Conservation (phyloP, 1,284 basidiomycete genomes). For the Sanghuangporus sanghuang region DNA sequence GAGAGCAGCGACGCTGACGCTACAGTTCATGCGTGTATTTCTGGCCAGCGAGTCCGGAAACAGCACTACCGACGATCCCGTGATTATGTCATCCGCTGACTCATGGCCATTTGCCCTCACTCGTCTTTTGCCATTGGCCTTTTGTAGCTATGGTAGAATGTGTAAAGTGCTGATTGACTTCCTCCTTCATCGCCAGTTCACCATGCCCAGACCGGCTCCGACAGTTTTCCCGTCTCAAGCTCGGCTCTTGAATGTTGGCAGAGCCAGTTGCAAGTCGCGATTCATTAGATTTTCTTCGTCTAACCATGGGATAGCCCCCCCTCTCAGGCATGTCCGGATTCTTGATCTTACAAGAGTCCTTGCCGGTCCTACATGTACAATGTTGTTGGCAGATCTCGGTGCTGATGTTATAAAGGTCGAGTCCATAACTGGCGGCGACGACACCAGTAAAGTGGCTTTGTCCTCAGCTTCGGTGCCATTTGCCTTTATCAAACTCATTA, state of each 20-base stretch:
- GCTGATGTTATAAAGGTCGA: conserved; percentile 93
- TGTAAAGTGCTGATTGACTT: too few species aligned
- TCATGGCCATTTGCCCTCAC: background rate
- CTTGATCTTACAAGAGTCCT: conserved; percentile 86
- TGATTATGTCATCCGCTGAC: conserved; percentile 1
- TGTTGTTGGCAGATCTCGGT: conserved; percentile 84
- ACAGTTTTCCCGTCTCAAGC: too few species aligned
- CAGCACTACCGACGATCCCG: background rate
- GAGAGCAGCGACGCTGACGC: background rate
- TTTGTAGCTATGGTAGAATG: too few species aligned
- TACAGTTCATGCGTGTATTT: background rate
- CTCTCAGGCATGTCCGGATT: conserved; percentile 74
- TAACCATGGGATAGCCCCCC: conserved; percentile 58
- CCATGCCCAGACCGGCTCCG: background rate
- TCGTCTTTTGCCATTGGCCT: background rate
- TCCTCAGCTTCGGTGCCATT: background rate
- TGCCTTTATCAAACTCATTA: background rate
- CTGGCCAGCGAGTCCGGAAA: background rate
- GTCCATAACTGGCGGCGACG: conserved; percentile 78
- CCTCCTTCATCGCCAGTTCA: too few species aligned
- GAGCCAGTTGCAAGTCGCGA: background rate
- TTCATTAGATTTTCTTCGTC: background rate
- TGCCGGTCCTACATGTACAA: conserved; percentile 86
- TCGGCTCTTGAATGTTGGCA: background rate
- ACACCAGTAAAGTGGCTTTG: conserved; percentile 62